Conservation (phyloP, 192 early-diverging fungal species). For the Ambispora gerdemannii region DNA sequence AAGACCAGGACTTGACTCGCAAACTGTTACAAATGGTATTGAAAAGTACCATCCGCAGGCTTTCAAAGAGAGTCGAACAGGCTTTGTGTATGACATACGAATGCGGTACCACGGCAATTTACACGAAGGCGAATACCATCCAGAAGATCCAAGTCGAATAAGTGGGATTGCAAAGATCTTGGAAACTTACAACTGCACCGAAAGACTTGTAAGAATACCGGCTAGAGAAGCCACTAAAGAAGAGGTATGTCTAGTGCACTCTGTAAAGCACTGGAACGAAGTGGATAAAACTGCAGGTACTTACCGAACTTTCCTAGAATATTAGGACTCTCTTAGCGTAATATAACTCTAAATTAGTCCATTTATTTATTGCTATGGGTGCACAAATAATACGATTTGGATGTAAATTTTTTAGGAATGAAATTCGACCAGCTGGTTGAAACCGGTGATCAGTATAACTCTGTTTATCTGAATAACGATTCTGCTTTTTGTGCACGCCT, state of each 20-base stretch:
- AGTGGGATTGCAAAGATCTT: constrained; percentile 62
- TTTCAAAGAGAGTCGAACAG: constrained; percentile 33
- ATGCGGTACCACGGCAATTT: constrained; percentile 65
- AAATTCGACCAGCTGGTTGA: constrained; percentile 45
- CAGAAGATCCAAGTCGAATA: constrained; percentile 74
- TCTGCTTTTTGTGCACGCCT: constrained; percentile 63
- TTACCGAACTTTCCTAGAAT: not conserved
- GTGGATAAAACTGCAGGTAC: constrained; percentile 46
- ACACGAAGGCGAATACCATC: constrained; percentile 62
- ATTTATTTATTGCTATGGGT: constrained; percentile 11
- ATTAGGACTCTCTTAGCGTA: not conserved
- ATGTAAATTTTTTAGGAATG: constrained; percentile 35
- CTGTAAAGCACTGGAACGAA: constrained; percentile 40
- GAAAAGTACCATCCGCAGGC: not conserved
- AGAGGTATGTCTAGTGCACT: constrained; percentile 58
- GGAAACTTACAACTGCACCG: constrained; percentile 42
- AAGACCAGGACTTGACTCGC: not conserved
- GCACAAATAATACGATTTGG: not conserved
- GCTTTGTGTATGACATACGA: constrained; percentile 57
- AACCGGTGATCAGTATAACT: constrained; percentile 51
- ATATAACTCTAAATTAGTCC: not conserved
- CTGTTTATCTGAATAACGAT: constrained; percentile 67
- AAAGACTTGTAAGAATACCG: constrained; percentile 43
- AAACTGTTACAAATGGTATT: not conserved
- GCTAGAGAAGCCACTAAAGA: constrained; percentile 45